phyloP scores from a whole-genome alignment of 352 stramenopile species.

The Phytophthora chlamydospora region DNA sequence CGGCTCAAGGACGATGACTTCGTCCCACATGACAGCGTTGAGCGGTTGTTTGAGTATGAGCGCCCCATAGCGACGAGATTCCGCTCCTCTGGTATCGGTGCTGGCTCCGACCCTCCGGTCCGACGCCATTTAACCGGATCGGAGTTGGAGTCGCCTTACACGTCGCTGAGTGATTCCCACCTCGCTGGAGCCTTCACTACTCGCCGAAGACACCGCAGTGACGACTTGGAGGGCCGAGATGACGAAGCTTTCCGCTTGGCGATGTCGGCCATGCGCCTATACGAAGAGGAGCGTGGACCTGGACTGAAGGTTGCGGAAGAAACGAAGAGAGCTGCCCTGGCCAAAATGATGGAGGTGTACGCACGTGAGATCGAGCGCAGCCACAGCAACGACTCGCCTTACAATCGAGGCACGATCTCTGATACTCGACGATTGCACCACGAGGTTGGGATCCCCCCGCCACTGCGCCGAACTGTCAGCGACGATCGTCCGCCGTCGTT shows the following conservation, averaged over 20 bases:
- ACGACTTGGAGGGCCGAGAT: constrained; percentile 28
- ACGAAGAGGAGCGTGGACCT: constrained; percentile 65
- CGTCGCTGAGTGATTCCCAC: constrained; percentile 30
- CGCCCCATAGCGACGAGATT: constrained; percentile 6
- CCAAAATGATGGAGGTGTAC: constrained; percentile 84
- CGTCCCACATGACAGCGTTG: constrained; percentile 3
- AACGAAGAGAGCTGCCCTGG: constrained; percentile 58
- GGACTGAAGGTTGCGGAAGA: constrained; percentile 57
- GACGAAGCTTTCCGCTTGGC: constrained; percentile 71
- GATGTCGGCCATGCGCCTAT: constrained; percentile 78
- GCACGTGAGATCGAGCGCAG: constrained; percentile 68
- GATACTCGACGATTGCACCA: constrained; percentile 26
- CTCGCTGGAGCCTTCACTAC: constrained; percentile 21
- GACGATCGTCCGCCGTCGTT: constrained; percentile 30
- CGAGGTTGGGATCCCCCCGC: constrained; percentile 11
- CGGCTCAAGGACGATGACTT: neutral
- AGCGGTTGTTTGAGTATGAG: constrained; percentile 23
- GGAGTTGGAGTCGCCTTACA: constrained; percentile 31
- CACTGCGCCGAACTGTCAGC: constrained; percentile 32
- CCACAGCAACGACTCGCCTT: constrained; percentile 20
- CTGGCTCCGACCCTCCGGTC: constrained; percentile 19
- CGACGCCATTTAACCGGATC: constrained; percentile 2
- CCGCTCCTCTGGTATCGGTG: constrained; percentile 13
- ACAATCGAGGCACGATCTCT: constrained; percentile 25
- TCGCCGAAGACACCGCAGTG: constrained; percentile 24